Evolutionary conservation across 139 green algal genomes (phyloP), one percentile per base, ranked within the genome.

Genomic region (Edaphochlamys debaryana): DNA sequence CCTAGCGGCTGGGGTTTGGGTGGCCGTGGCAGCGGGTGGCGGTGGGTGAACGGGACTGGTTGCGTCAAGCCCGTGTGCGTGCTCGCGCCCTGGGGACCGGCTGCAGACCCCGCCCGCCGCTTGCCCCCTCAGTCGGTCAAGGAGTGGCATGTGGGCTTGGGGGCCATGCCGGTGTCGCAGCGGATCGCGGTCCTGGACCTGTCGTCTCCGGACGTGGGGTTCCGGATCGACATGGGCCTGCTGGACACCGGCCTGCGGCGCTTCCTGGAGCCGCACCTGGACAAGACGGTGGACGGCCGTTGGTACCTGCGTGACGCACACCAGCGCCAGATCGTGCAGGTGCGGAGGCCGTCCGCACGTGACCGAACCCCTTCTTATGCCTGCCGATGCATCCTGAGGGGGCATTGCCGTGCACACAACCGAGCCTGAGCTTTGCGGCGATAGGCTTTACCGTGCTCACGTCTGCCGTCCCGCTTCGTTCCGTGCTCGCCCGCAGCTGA

Each of bases 311-410:
- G 42, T 4, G 45, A 63, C 69, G 30, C 69, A 11, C 48, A 78
- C 45, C 69, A 78, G 45, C 45, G 69, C 32, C 69, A 78, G 69
- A 78, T 78, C 45, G 69, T 78, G 69, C 45, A 45, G 69, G 69
- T 78, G 45, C 63, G 69, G 30, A 34, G 25, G 9, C 50, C 50
- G 25, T 58, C 25, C 50, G 6, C 8, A 58, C 50, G 20, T 22
- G 2, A 58, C 50, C 48, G 11, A 11, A 54, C 50, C 20, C 23
- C 50, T 2, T 19, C 23, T 3, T 22, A n/a, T 22, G 6, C 2
- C 50, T 58, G 25, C 50, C 50, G 20, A 15, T 54, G 11, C 9
- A 58, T 11, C 50, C 23, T 9, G 20, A 58, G n/a, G n/a, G n/a
- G 25, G 9, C 25, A 3, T 2, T 17, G 23, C 20, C 50, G 25